phyloP scores from a whole-genome alignment of 352 stramenopile genomes.

The Phytophthora nicotianae region DNA sequence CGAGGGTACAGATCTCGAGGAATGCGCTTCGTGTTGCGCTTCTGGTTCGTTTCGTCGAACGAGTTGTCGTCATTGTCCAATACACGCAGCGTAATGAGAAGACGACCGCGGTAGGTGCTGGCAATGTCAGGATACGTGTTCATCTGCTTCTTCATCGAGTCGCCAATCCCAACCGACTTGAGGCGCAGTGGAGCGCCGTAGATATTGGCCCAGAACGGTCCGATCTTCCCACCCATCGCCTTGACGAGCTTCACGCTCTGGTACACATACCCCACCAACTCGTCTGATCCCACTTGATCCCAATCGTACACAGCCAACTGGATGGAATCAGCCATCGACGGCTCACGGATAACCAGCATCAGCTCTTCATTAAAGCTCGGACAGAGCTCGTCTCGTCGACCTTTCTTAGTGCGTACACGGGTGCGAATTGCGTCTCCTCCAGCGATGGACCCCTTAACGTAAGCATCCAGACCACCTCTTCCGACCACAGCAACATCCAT shows the following conservation, averaged over 20 bases:
- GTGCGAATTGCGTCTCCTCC: constrained; percentile 68
- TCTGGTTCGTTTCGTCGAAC: constrained; percentile 86
- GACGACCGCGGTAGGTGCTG: constrained; percentile 81
- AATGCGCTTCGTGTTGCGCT: constrained; percentile 79
- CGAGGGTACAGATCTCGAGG: constrained; percentile 62
- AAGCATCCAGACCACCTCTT: constrained; percentile 73
- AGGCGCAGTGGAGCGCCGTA: constrained; percentile 70
- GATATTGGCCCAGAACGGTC: constrained; percentile 79
- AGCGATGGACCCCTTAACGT: constrained; percentile 64
- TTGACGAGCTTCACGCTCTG: constrained; percentile 80
- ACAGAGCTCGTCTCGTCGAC: constrained; percentile 64
- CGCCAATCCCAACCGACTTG: constrained; percentile 61
- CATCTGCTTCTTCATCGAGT: constrained; percentile 83
- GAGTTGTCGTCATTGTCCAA: constrained; percentile 70
- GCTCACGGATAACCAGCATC: constrained; percentile 77
- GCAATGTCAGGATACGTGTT: constrained; percentile 84
- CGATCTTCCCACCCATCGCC: constrained; percentile 56
- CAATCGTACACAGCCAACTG: constrained; percentile 76
- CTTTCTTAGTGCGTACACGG: constrained; percentile 80
- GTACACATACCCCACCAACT: constrained; percentile 74
- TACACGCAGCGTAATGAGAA: constrained; percentile 80
- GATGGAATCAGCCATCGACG: constrained; percentile 82
- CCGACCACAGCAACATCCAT: constrained; percentile 77
- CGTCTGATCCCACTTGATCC: constrained; percentile 76
- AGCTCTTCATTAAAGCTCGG: constrained; percentile 84